Conservation (phyloP, 2,329 filamentous ascomycete species). For the Talaromyces albobiverticillius region DNA sequence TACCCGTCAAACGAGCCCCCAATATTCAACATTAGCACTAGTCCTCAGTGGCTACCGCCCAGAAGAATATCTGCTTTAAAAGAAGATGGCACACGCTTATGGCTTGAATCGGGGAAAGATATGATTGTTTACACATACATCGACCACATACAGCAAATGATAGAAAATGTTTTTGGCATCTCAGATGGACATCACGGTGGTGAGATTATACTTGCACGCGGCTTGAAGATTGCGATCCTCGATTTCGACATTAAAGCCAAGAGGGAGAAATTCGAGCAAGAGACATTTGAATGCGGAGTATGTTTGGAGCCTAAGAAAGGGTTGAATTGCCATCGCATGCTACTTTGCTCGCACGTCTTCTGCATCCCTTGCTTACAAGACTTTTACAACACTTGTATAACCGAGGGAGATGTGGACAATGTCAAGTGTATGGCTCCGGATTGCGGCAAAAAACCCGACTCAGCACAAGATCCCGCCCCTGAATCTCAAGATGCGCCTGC, state of each 20-base stretch:
- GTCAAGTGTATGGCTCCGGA: constrained; percentile 77
- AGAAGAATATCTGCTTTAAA: constrained; percentile 44
- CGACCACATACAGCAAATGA: constrained; percentile 57
- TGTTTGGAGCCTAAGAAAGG: constrained; percentile 94
- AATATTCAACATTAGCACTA: constrained; percentile 46
- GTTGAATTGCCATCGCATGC: constrained; percentile 71
- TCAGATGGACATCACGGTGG: constrained; percentile 34
- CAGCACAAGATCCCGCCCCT: constrained; percentile 14
- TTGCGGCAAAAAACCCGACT: constrained; percentile 65
- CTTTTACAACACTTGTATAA: constrained; percentile 86
- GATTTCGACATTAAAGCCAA: constrained; percentile 76
- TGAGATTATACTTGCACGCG: constrained; percentile 47
- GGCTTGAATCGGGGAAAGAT: constrained; percentile 59
- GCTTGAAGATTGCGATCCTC: constrained; percentile 66
- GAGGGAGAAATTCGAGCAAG: constrained; percentile 71
- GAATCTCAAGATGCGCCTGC: background rate
- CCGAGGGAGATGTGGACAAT: constrained; percentile 73
- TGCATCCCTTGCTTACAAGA: constrained; percentile 83
- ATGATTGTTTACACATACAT: constrained; percentile 60
- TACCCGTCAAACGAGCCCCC: constrained; percentile 57
- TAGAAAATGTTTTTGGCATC: constrained; percentile 55
- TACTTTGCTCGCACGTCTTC: constrained; percentile 86
- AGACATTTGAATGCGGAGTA: constrained; percentile 83
- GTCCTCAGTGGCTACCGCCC: constrained; percentile 53
- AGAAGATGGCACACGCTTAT: constrained; percentile 49